Base-by-base conservation (phyloP, 2,329 filamentous ascomycete species). In the Trichoderma atrobrunneum region DNA sequence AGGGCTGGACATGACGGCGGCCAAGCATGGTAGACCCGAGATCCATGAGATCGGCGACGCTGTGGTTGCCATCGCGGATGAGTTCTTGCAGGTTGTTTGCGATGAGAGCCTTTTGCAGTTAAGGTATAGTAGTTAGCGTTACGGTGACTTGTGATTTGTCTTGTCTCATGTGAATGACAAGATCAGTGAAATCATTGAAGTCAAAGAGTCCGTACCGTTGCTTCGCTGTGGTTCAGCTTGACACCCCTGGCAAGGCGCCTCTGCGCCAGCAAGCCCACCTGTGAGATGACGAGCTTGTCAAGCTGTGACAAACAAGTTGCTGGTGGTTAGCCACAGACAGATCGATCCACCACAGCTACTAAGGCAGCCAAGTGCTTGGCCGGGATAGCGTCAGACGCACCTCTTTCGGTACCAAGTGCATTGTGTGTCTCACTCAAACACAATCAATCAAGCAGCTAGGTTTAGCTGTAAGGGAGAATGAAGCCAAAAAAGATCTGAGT, bases 61-160 rank as follows among this genome's bases (percentile, higher is more conserved):
- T 92, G 84, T 98, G 93, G 76, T 92, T 90, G 80, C 95, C 95
- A 95, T 98, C 95, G 81, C 95, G 95, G 81, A 98, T 97, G 78
- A 98, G 91, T 88, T 98, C 95, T 82, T 98, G 95, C 64, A 98
- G 87, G 81, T 95, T 95, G 80, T 89, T 94, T 74, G 95, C 91
- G 78, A 98, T 97, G 76, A 95, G 87, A 32, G 92, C 92, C 91
- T 92, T 64, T 10, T 4, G 16, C 16, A 30, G 26, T 12, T 30
- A 30, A 6, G 11, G 5, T 18, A 34, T 7, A 28, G 51, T 36
- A 2, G 34, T 14, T 36, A 16, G 12, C 14, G 32, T 57, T 39
- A 65, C 21, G 34, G 34, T 36, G 26, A n/a, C 16, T 32, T 61
- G 24, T 18, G 26, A 8, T 11, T 48, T 26, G 32, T 10, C 10